These are phyloP conservation scores for Cadophora gregata DNA, from an alignment of 2,329 filamentous ascomycete genomes.

Conservation along the genomic window DNA sequence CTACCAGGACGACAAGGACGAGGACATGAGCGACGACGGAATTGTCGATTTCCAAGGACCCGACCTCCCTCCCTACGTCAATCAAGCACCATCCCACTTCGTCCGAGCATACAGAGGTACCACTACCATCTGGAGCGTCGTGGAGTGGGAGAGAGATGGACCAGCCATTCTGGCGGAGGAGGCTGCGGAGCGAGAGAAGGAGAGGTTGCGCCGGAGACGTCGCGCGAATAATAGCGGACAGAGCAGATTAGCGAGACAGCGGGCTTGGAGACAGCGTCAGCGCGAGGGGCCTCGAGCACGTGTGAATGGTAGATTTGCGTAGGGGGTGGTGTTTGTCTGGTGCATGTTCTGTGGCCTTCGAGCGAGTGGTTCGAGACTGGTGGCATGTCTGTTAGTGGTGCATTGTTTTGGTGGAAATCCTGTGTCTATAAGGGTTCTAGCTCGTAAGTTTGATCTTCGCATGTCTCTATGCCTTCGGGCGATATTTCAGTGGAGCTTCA, in stretches of 20 bases:
- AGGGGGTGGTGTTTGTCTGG: not conserved
- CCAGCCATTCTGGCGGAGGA: not conserved
- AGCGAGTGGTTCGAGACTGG: not conserved
- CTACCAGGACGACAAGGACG: not conserved
- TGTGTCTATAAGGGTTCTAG: not conserved
- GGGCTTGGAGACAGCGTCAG: not conserved
- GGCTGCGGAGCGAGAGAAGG: slow-evolving; percentile 1
- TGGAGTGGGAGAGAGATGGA: not conserved
- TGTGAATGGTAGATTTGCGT: slow-evolving; percentile 3
- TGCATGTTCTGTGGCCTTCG: not conserved
- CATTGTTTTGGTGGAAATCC: not conserved
- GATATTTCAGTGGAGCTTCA: not conserved
- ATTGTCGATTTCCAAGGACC: not conserved
- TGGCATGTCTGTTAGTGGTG: not conserved
- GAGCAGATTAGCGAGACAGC: slow-evolving; percentile 2
- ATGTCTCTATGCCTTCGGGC: not conserved
- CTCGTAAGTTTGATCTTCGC: not conserved
- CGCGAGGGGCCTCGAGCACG: not conserved
- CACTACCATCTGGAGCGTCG: slow-evolving; percentile 8
- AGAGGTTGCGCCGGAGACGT: not conserved
- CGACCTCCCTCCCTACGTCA: not conserved
- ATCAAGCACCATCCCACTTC: slow-evolving; percentile 8
- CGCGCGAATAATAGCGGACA: not conserved
- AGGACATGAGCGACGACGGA: slow-evolving; percentile 5
- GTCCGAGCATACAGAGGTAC: not conserved